phyloP scores from a whole-genome alignment of 305 asterid genomes.

The Striga hermonthica region DNA sequence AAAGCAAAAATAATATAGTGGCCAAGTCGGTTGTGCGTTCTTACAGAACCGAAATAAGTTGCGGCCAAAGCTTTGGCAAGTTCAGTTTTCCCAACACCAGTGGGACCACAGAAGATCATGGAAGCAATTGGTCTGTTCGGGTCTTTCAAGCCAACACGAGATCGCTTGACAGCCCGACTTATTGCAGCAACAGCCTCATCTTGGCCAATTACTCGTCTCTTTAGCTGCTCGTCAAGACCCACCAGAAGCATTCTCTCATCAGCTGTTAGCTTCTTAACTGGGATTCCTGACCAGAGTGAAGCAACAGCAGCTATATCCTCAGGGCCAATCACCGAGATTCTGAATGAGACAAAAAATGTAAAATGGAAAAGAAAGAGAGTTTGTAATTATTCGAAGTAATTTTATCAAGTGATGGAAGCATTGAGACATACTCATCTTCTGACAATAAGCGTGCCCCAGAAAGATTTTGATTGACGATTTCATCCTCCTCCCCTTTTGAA shows the following conservation, averaged over 20 bases:
- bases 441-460: constrained; percentile 35
- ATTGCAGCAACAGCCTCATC: constrained; percentile 93
- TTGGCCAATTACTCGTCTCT: constrained; percentile 94
- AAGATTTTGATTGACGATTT: constrained; percentile 35
- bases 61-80: constrained; percentile 94
- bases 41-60: constrained; percentile 89
- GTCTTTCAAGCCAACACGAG: constrained; percentile 91
- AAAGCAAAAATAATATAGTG: constrained; percentile 16
- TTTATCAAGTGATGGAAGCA: constrained; percentile 11
- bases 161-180: constrained; percentile 93
- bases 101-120: constrained; percentile 98
- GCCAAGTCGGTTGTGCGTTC: constrained; percentile 33
- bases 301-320: constrained; percentile 96
- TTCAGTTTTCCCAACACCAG: constrained; percentile 99
- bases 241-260: constrained; percentile 79
- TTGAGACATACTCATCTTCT: constrained; percentile 66
- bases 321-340: constrained; percentile 64
- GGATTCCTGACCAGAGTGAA: constrained; percentile 91
- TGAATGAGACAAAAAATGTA: constrained; percentile 31
- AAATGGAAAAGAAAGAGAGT: constrained; percentile 23
- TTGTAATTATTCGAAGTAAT: constrained; percentile 25
- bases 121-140: constrained; percentile 97
- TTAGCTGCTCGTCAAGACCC: constrained; percentile 80
- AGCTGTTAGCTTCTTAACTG: constrained; percentile 76
- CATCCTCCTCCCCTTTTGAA: constrained; percentile 40